Percentiles rank a stretch among this genome's conserved stretches.
These are phyloP conservation scores for Acanthamoeba lenticulata DNA, from an alignment of 208 protist species.

Conservation along the genomic window DNA sequence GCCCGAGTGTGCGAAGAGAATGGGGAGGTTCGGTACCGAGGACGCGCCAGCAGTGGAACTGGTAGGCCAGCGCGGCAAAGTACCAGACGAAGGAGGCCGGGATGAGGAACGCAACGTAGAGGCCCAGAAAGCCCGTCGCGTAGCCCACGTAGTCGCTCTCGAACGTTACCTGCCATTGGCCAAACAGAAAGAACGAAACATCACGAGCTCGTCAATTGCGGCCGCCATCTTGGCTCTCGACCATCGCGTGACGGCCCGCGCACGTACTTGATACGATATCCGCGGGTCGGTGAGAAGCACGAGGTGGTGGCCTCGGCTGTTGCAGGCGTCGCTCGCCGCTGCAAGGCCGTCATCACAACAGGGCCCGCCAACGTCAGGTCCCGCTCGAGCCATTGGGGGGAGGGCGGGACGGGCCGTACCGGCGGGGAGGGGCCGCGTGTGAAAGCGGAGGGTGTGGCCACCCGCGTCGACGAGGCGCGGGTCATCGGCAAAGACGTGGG, in stretches of 20 bases:
- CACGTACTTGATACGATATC: not conserved
- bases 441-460: not conserved
- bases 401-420: not conserved
- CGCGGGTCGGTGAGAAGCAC: constrained; percentile 17
- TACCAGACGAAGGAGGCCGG: not conserved
- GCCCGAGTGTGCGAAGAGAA: not conserved
- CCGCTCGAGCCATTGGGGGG: not conserved
- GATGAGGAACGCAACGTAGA: not conserved
- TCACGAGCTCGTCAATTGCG: not conserved
- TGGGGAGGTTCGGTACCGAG: not conserved
- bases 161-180: not conserved
- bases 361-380: not conserved
- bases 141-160: constrained; percentile 6
- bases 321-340: not conserved
- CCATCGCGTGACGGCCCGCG: no score
- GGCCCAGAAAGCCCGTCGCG: not conserved
- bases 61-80: constrained; percentile 11
- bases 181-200: not conserved
- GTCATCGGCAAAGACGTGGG: not conserved
- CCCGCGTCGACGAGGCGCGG: not conserved
- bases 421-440: not conserved
- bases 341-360: not conserved
- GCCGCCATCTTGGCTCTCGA: no score
- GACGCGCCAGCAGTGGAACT: constrained; percentile 16
- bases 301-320: not conserved